Evolutionary conservation across 140 eudicot species (phyloP), one percentile per base, ranked within the genome.

Genomic region (Flaveria floridana): DNA sequence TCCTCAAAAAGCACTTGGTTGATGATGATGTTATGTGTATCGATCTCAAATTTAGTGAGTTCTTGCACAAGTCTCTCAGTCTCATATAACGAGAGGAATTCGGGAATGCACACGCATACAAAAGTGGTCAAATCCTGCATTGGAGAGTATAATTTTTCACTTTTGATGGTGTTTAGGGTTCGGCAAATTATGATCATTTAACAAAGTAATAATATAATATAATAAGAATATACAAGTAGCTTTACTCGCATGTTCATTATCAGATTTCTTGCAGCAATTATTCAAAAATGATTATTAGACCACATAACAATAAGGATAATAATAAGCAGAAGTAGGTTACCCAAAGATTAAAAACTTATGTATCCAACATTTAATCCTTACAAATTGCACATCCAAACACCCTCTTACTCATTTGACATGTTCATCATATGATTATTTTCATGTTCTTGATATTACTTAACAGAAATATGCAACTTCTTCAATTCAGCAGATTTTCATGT

Each of bases 31-130:
- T 95, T 95, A 76, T 91, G 99, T 2, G 97, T 84, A 62, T 95
- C 99, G 18, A 95, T 95, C 88, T 91, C 99, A 61, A 87, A 91
- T 81, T 88, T 95, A 13, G 95, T 70, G 28, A 95, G 99, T 67
- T 94, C 99, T 84, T 95, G 99, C 71, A 95, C 97, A 70, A 91
- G 76, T 77, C 99, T 85, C 70, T 95, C 99, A 3, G 99, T 95
- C 84, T 95, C 97, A 39, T 95, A 95, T 15, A 95, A 82, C 7
- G 97, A 95, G 65, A 95, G 97, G 85, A 95, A 95, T 68, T 95
- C 99, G 0, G 99, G 99, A 44, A 95, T 95, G 96, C 99, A 95
- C 34, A 95, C 97, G 25, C 99, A 95, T 41, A 91, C 87, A 75
- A 95, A 95, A 52, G 97, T 95, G 2, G 99, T 91, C 96, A 95